phyloP scores from a whole-genome alignment of 2,329 filamentous ascomycete genomes.

The Pestalotiopsis sp. region DNA sequence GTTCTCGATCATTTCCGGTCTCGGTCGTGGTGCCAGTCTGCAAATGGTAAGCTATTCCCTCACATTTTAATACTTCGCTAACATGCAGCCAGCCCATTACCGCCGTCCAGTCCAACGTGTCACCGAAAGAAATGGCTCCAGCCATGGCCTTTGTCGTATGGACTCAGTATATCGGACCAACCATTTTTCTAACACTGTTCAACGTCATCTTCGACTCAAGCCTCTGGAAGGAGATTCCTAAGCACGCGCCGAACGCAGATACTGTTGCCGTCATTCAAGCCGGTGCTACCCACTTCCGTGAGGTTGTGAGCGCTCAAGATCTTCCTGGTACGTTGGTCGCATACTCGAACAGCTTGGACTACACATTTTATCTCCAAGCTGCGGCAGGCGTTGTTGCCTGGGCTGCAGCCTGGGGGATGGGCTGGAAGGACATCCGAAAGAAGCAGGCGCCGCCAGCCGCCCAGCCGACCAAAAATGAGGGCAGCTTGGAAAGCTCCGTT shows the following conservation, averaged over 20 bases:
- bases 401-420: slow-evolving; percentile 8
- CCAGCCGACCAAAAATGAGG: neutral
- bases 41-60: slow-evolving; percentile 22
- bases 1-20: slow-evolving; percentile 27
- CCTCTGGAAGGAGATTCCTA: neutral
- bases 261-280: neutral
- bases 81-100: neutral
- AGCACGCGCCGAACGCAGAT: neutral
- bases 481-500: no score
- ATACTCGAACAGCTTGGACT: slow-evolving; percentile 4
- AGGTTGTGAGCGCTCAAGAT: neutral
- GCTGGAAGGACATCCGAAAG: slow-evolving; percentile 8
- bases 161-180: slow-evolving; percentile 14
- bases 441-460: neutral
- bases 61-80: neutral
- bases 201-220: slow-evolving; percentile 5
- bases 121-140: slow-evolving; percentile 11
- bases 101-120: slow-evolving; percentile 11
- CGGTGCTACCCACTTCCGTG: slow-evolving; percentile 7
- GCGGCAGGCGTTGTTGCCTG: slow-evolving; percentile 1
- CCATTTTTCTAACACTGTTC: slow-evolving; percentile 14
- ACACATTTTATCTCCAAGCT: neutral
- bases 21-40: slow-evolving; percentile 26
- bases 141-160: slow-evolving; percentile 15
- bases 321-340: neutral